Evolutionary conservation across 1,139 yeast genomes (phyloP), one percentile per base, ranked within the genome.

Genomic region (Candida tetrigidarum): DNA sequence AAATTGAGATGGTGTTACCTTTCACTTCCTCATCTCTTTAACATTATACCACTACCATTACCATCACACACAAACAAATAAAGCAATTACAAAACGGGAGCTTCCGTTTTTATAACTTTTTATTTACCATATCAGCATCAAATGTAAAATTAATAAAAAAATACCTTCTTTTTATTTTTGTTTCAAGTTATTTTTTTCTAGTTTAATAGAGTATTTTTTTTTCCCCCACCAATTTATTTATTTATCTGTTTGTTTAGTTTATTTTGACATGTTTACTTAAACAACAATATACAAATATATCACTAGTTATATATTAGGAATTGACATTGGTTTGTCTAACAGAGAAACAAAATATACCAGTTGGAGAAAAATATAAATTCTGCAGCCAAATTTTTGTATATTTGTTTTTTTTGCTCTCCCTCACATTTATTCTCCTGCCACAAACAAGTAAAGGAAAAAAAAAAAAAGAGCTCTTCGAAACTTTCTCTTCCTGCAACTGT

Each of bases 171-270:
- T 15, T 5, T 30, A 9, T 14, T 5, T 28, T 14, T 14, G 5
- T 28, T 14, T 28, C n/a, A 28, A 10, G 9, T 22, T 14, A 16
- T 16, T 15, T 16, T 30, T 16, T 30, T 30, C 35, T 30, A 30
- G 35, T 30, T 30, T 30, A 30, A 30, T 30, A 30, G 35, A 30
- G 22, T 30, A 12, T 30, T 30, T 30, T 30, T 30, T 30, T 30
- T 16, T 16, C 9, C n/a, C 11, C 12, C 10, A 28, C 14, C 18
- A 28, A n/a, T 28, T 8, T 30, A 10, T 8, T 30, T 30, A 28
- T 28, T 28, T n/a, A n/a, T n/a, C n/a, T n/a, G n/a, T n/a, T n/a
- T n/a, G n/a, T n/a, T n/a, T n/a, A n/a, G n/a, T n/a, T n/a, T n/a
- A n/a, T n/a, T n/a, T n/a, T n/a, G n/a, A n/a, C n/a, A n/a, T n/a